Percentiles rank a stretch among this genome's conserved stretches.
phyloP scores from a whole-genome alignment of 2,329 filamentous ascomycete species.

The Clarireedia hainanense region DNA sequence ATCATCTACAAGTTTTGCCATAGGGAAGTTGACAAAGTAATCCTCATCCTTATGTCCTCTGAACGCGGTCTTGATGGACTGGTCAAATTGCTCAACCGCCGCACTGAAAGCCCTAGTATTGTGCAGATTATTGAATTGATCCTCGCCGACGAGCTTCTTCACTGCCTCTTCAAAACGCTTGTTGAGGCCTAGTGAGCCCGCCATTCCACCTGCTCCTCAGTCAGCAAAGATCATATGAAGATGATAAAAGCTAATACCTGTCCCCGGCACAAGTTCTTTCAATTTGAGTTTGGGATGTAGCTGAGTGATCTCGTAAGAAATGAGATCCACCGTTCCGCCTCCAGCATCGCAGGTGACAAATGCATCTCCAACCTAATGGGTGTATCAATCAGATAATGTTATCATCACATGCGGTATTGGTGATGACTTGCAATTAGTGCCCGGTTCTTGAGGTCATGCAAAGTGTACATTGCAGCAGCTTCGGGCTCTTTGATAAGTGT shows the following conservation, averaged over 20 bases:
- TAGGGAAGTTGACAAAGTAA: slow-evolving; percentile 23
- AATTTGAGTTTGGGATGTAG: slow-evolving; percentile 18
- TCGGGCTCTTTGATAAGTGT: slow-evolving; percentile 16
- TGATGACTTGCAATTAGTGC: slow-evolving; percentile 8
- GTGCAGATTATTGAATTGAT: slow-evolving; percentile 24
- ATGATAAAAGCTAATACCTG: slow-evolving; percentile 7
- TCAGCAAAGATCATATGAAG: background rate
- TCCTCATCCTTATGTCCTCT: slow-evolving; percentile 20
- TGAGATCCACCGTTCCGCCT: slow-evolving; percentile 30
- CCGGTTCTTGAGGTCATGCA: slow-evolving; percentile 8
- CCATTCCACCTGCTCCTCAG: slow-evolving; percentile 13
- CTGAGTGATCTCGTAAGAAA: slow-evolving; percentile 23
- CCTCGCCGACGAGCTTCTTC: slow-evolving; percentile 22
- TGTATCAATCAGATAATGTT: background rate
- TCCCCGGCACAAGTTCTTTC: slow-evolving; percentile 22
- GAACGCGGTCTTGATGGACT: slow-evolving; percentile 24
- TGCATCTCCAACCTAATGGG: slow-evolving; percentile 18
- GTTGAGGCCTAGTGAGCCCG: slow-evolving; percentile 24
- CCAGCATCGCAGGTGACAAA: slow-evolving; percentile 29
- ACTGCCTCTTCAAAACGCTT: slow-evolving; percentile 22
- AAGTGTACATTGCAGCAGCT: slow-evolving; percentile 15
- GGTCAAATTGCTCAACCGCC: slow-evolving; percentile 28
- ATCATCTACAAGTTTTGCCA: slow-evolving; percentile 23
- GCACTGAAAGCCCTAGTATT: slow-evolving; percentile 22
- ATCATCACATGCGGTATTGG: slow-evolving; percentile 8